These are phyloP conservation scores for Drechslera avenae DNA, from an alignment of 2,329 filamentous ascomycete species.

Conservation along the genomic window DNA sequence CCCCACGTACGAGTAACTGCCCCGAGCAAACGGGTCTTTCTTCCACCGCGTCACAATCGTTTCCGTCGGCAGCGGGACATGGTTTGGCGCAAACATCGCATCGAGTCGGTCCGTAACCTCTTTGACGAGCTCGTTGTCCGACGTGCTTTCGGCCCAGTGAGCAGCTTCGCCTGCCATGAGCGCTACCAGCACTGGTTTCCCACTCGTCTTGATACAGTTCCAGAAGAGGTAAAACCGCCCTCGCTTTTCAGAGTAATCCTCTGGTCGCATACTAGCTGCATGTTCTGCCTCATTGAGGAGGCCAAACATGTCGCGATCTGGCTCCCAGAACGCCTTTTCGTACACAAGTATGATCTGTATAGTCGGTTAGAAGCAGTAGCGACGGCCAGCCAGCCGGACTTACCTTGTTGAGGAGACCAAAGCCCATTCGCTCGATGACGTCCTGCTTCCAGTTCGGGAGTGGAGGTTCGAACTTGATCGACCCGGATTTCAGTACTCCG, in stretches of 20 bases:
- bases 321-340: conserved; percentile 88
- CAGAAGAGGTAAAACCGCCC: conserved; percentile 99
- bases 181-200: conserved; percentile 81
- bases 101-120: conserved; percentile 82
- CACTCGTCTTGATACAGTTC: conserved; percentile 89
- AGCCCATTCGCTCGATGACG: conserved; percentile 83
- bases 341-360: conserved; percentile 78
- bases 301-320: conserved; percentile 89
- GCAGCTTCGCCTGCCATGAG: conserved; percentile 96
- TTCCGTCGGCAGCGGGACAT: conserved; percentile 79
- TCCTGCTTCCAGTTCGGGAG: conserved; percentile 86
- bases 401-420: conserved; percentile 90
- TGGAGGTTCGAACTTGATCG: conserved; percentile 83
- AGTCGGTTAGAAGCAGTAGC: conserved; percentile 12
- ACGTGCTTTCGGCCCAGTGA: conserved; percentile 79
- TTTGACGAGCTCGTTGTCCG: conserved; percentile 74
- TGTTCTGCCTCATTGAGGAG: conserved; percentile 76
- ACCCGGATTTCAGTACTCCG: conserved; percentile 85
- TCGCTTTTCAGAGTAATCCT: conserved; percentile 76
- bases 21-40: conserved; percentile 85
- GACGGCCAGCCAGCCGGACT: background rate
- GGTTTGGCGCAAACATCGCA: conserved; percentile 67
- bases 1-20: conserved; percentile 93
- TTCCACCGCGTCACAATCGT: conserved; percentile 92
- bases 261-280: conserved; percentile 73